Conservation (phyloP, 352 stramenopile genomes). For the Phytophthora tentaculata region DNA sequence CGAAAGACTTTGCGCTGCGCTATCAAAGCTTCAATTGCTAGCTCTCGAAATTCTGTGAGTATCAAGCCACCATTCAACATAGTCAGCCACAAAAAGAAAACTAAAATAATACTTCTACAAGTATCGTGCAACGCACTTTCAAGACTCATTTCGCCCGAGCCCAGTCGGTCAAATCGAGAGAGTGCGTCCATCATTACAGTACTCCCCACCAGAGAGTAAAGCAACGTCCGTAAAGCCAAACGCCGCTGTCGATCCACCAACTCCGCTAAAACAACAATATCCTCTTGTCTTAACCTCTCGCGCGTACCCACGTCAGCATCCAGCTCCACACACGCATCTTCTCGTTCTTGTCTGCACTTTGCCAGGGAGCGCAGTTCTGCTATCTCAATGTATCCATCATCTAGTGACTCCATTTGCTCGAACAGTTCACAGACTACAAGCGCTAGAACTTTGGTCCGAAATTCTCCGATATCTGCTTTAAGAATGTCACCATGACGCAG, state of each 20-base stretch:
- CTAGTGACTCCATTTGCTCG: constrained; percentile 67
- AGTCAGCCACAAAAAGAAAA: too few species aligned
- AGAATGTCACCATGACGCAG: background rate
- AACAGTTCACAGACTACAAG: constrained; percentile 70
- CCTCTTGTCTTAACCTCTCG: constrained; percentile 27
- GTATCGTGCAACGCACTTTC: constrained; percentile 38
- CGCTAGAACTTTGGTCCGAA: constrained; percentile 44
- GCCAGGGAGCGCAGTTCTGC: constrained; percentile 68
- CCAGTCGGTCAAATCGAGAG: constrained; percentile 56
- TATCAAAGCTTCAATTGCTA: constrained; percentile 49
- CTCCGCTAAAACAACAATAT: constrained; percentile 30
- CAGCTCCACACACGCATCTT: constrained; percentile 4
- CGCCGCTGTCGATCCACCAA: constrained; percentile 37
- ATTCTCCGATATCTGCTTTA: constrained; percentile 22
- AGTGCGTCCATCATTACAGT: constrained; percentile 46
- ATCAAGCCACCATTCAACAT: too few species aligned
- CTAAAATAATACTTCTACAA: too few species aligned
- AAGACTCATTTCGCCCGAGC: constrained; percentile 64
- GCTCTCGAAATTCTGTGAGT: constrained; percentile 60
- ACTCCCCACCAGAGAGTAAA: constrained; percentile 59
- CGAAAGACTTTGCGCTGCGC: constrained; percentile 32
- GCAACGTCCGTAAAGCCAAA: constrained; percentile 26
- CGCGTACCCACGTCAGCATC: constrained; percentile 25
- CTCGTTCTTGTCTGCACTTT: constrained; percentile 38
- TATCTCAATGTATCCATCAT: constrained; percentile 72